phyloP scores from a whole-genome alignment of 345 rosid species.

The Anastatica hierochuntica region DNA sequence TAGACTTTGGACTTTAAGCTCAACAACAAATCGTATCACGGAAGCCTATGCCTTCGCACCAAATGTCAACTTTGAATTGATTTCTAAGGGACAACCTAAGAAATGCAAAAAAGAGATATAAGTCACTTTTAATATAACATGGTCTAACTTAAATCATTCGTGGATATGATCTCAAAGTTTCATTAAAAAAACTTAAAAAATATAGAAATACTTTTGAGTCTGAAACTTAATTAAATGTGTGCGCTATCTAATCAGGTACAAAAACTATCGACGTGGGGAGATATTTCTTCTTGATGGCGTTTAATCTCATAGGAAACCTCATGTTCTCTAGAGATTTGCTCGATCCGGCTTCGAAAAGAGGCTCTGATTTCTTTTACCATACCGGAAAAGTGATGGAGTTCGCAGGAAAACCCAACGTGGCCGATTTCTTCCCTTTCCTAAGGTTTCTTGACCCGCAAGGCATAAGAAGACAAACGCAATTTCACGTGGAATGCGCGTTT shows the following conservation, averaged over 20 bases:
- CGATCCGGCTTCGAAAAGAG: slow-evolving; percentile 47
- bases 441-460: slow-evolving; percentile 68
- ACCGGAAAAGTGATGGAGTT: slow-evolving; percentile 71
- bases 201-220: too few relatives aligned
- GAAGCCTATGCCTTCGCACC: too few relatives aligned
- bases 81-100: too few relatives aligned
- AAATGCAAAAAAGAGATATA: too few relatives aligned
- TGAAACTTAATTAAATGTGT: background rate
- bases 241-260: slow-evolving; percentile 22
- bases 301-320: slow-evolving; percentile 62
- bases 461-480: slow-evolving; percentile 49
- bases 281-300: slow-evolving; percentile 58
- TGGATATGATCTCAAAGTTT: too few relatives aligned
- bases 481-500: slow-evolving; percentile 52
- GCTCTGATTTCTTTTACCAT: slow-evolving; percentile 50
- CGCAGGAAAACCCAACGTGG: slow-evolving; percentile 66
- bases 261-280: slow-evolving; percentile 44
- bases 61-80: too few relatives aligned
- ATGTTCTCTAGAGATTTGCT: slow-evolving; percentile 62
- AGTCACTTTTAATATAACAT: too few relatives aligned
- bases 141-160: too few relatives aligned
- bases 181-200: too few relatives aligned
- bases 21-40: too few relatives aligned
- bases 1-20: too few relatives aligned
- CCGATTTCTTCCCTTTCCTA: slow-evolving; percentile 59